Evolutionary conservation across 2,329 filamentous ascomycete species (phyloP), one percentile per base, ranked within the genome.

Genomic region (Pyrenophora seminiperda): DNA sequence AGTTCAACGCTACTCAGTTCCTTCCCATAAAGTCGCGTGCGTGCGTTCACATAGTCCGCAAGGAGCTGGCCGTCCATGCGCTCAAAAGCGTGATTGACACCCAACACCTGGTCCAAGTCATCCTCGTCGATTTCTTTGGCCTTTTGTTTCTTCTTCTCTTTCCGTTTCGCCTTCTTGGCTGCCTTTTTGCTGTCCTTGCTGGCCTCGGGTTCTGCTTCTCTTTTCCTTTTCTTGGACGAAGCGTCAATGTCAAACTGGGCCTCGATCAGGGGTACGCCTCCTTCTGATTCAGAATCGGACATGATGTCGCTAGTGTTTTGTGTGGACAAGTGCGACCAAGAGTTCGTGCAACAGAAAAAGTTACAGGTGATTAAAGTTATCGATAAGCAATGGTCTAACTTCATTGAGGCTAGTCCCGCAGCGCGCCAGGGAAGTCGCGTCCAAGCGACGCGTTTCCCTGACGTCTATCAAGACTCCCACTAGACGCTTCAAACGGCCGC

Each of bases 1-100:
- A 96, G 77, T 75, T 99, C 94, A 32, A 97, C 83, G 0, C 85
- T 78, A 62, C 89, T 96, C 65, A 97, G 73, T 43, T 96, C 88
- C 20, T 83, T 84, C 45, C 91, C 89, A 66, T 93, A 95, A 18
- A 88, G 82, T 58, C 82, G 84, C 44, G 90, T 87, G 67, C 89
- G 84, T 67, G 94, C 87, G 5, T 89, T 89, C 54, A 97, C 79
- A 71, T 96, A 86, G 71, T 97, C 93, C 1, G 92, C 90, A 38
- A 97, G 77, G 33, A 97, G 79, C 59, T 87, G 84, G 53, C 84
- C 87, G 72, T 96, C 90, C 87, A 97, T 92, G 53, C 85, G 83
- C 36, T 85, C 83, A 69, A 97, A 89, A 3, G 89, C 83, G 58
- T 84, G 85, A 75, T 97, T 96, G 59, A 97, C 77, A 5, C 88